Conservation (phyloP, 805 yeast genomes). For the Nakazawaea molendinolei region DNA sequence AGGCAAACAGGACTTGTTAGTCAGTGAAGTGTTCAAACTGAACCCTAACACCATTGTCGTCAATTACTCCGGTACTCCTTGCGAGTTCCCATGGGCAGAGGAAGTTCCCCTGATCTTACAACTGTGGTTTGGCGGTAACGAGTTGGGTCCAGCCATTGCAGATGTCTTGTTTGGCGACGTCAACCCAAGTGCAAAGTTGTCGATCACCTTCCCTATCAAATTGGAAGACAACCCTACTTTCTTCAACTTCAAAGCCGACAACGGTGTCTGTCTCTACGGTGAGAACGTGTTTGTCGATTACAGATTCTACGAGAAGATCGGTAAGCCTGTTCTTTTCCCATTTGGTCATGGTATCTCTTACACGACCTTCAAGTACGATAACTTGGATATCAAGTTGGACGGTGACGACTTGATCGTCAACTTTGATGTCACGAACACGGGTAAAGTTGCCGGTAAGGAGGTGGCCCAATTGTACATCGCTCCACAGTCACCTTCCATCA, state of each 20-base stretch:
- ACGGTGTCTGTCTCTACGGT: slow-evolving; percentile 52
- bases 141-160: slow-evolving; percentile 51
- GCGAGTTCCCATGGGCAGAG: slow-evolving; percentile 46
- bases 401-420: slow-evolving; percentile 20
- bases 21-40: slow-evolving; percentile 35
- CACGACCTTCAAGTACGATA: slow-evolving; percentile 38
- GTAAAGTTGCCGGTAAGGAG: slow-evolving; percentile 43
- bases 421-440: slow-evolving; percentile 43
- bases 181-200: slow-evolving; percentile 54
- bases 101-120: slow-evolving; percentile 40
- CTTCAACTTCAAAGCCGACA: slow-evolving; percentile 42
- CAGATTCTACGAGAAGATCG: slow-evolving; percentile 48
- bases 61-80: slow-evolving; percentile 57
- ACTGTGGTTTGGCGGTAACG: slow-evolving; percentile 54
- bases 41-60: slow-evolving; percentile 48
- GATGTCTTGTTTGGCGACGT: slow-evolving; percentile 54
- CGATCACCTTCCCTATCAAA: slow-evolving; percentile 47
- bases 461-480: slow-evolving; percentile 47
- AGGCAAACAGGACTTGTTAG: slow-evolving; percentile 36
- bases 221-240: slow-evolving; percentile 51
- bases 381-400: slow-evolving; percentile 26
- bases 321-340: slow-evolving; percentile 44
- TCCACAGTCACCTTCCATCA: slow-evolving; percentile 26
- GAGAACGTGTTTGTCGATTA: slow-evolving; percentile 65
- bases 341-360: slow-evolving; percentile 62